Evolutionary conservation across 441 rosid genomes (phyloP), one percentile per base, ranked within the genome.

Genomic region (Pelargonium cotyledonis): DNA sequence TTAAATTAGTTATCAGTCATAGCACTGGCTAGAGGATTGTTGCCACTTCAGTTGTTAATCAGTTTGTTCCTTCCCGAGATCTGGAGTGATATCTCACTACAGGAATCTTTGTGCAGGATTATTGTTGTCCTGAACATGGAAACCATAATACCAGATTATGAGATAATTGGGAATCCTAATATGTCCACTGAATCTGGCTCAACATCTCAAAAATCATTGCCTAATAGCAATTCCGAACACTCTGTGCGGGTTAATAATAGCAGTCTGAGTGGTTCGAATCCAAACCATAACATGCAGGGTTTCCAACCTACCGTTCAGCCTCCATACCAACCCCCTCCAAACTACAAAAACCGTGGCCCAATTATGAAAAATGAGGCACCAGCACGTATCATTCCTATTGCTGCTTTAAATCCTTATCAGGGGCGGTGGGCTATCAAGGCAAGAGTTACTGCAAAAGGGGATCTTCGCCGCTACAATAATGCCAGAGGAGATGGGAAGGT

Each of bases 361-460:
- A 84, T 89, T 72, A 63, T 89, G 89, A 91, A 88, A 82, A 91
- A 89, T 65, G 97, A 89, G 76, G 97, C 95, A 68, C 89, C 95
- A 40, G 85, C 95, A 61, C 78, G 90, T 19, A 82, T 89, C 68
- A 84, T 89, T 61, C 95, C 90, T 60, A 88, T 91, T 65, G 72
- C 90, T 81, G 93, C 98, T 69, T 75, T 88, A 76, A 92, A 87
- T 83, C 96, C 96, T 67, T 92, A 92, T 78, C 98, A 88, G 73
- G 98, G 95, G 15, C 77, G 93, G 66, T 88, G 98, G 98, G 93
- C 96, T 67, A 86, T 92, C 73, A 92, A 86, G 82, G 96, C 94
- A 70, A 85, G 94, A 77, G 92, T 90, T 57, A 92, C 95, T 72
- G 91, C 94, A 10, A 88, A 86, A 79, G 95, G 92, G 70, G 96